These are phyloP conservation scores for Globisporangium rhizosaccharum DNA, from an alignment of 352 stramenopile species.

Conservation along the genomic window DNA sequence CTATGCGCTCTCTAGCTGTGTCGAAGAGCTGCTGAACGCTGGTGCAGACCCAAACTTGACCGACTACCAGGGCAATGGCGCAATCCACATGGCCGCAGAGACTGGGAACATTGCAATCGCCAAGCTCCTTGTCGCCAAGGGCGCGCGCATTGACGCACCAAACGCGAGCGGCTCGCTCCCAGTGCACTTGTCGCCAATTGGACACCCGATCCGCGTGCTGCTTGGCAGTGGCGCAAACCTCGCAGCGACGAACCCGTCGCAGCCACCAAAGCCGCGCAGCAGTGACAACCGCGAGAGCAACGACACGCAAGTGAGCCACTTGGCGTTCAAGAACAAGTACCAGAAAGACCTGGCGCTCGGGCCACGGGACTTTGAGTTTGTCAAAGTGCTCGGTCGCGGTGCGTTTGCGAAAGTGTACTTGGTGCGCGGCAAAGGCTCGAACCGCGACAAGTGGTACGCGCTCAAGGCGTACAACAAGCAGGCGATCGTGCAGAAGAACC, in stretches of 20 bases:
- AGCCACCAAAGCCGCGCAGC: conserved; percentile 44
- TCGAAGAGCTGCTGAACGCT: conserved; percentile 66
- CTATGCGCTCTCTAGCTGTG: conserved; percentile 27
- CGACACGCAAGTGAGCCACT: conserved; percentile 68
- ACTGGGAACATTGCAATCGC: conserved; percentile 72
- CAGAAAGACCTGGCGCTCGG: conserved; percentile 77
- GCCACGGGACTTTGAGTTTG: conserved; percentile 82
- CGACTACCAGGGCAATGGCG: conserved; percentile 77
- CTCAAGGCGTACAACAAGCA: conserved; percentile 88
- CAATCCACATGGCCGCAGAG: conserved; percentile 79
- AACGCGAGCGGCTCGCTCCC: conserved; percentile 80
- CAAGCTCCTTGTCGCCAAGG: conserved; percentile 70
- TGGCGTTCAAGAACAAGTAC: conserved; percentile 90
- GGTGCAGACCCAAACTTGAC: conserved; percentile 75
- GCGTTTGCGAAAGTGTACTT: conserved; percentile 85
- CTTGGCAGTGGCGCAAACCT: conserved; percentile 66
- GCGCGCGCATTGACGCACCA: conserved; percentile 62
- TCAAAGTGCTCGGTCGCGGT: conserved; percentile 78
- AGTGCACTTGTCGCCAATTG: conserved; percentile 82
- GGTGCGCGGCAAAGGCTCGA: conserved; percentile 76
- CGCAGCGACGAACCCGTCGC: conserved; percentile 62
- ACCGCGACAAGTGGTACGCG: conserved; percentile 84
- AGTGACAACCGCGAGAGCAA: conserved; percentile 50
- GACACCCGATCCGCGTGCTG: conserved; percentile 78
- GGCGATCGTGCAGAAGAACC: conserved; percentile 85